Evolutionary conservation across 1,284 basidiomycete species (phyloP), one percentile per base, ranked within the genome.

Genomic region (Tilletia caries): DNA sequence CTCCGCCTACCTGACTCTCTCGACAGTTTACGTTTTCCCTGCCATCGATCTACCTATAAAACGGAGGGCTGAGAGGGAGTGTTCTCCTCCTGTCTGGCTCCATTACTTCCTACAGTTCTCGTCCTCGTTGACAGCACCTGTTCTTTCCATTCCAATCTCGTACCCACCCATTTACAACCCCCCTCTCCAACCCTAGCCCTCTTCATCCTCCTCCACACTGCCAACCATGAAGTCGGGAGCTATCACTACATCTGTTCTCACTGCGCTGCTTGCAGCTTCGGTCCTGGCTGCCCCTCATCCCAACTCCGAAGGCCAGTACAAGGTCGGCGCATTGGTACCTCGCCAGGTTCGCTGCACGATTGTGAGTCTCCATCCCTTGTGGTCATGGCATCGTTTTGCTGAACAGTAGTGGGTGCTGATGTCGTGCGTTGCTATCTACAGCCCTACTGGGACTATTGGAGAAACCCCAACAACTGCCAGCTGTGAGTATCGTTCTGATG

Each of bases 371-470:
- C n/a, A 3, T 54, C 12, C 23, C 15, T 8, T 29, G 10, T 41
- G 37, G 37, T 2, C 8, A 10, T 41, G 37, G 37, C 37, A 15
- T 41, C 2, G 37, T 1, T 41, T 2, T 25, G 48, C 48, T 50
- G 3, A 32, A 2, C 54, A 2, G 25, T 18, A 60, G 10, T 23
- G 18, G 48, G 20, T 10, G 43, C 43, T 44, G 43, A 44, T 20
- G 20, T 44, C 43, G 10, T 29, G 58, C 33, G 3, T 15, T 62
- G 15, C 15, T n/a, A n/a, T n/a, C n/a, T n/a, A 18, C 18, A 62
- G 58, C 12, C 58, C 13, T 62, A 33, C 58, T 62, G 58, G 58
- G 32, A 62, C n/a, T 62, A 34, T 18, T 62, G 58, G 58, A 33
- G 58, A 18, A 62, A 62, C 32, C 58, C 58, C 1, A 62, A 62